Evolutionary conservation across 371 early-diverging fungal genomes (phyloP).

Genomic region (Rhizomucor pusillus): DNA sequence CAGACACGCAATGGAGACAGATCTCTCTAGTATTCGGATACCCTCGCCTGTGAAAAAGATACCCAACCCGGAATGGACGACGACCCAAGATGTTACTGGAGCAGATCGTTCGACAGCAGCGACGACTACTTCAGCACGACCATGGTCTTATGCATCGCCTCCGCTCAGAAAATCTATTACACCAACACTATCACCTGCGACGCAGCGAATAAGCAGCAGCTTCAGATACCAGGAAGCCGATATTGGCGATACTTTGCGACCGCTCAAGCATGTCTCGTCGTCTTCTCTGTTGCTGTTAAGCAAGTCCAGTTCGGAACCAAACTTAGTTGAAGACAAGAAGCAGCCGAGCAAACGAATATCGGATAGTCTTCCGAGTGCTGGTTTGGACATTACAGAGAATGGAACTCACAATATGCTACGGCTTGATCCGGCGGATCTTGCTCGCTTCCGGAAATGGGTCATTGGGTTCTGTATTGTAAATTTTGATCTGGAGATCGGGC

Average conservation of each 20-base stretch:
- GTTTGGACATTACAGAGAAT: conserved; percentile 39
- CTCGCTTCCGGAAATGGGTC: conserved; percentile 76
- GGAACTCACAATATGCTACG: conserved; percentile 18
- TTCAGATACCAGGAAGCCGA: conserved; percentile 28
- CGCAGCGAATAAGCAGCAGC: neutral
- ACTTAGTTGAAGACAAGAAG: conserved; percentile 16
- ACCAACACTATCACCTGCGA: neutral
- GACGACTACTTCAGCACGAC: neutral
- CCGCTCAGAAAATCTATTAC: neutral
- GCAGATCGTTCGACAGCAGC: neutral
- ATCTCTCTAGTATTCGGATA: neutral
- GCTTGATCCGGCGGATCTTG: conserved; percentile 42
- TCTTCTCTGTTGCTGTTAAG: conserved; percentile 14
- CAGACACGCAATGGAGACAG: neutral
- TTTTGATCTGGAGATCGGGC: conserved; percentile 94
- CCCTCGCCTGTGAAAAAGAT: neutral
- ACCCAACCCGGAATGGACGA: neutral
- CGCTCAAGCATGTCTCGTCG: conserved; percentile 28
- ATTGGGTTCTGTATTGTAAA: conserved; percentile 88
- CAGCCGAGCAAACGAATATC: neutral
- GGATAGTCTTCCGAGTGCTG: neutral
- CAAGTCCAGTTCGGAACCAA: conserved; percentile 28
- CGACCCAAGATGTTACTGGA: neutral
- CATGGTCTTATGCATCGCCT: conserved; percentile 3
- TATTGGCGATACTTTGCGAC: conserved; percentile 33